Base-by-base conservation (phyloP, 2,329 filamentous ascomycete genomes). In the Leptodontidium sp. region DNA sequence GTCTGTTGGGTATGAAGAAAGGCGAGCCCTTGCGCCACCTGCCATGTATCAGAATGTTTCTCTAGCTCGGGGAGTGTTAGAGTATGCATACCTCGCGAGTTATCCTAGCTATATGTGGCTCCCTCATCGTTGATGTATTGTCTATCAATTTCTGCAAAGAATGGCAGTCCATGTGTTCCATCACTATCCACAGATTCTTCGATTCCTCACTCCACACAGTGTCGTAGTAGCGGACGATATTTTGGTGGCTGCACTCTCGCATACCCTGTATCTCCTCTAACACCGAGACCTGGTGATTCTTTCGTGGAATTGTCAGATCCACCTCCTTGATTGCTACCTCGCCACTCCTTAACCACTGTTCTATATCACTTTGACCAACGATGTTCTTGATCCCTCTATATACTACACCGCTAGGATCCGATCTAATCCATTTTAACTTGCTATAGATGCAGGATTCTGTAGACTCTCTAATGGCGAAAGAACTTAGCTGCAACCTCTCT, bases 241-340 rank as follows among this genome's bases (percentile, higher is more conserved):
- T 99, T 70, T 92, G 91, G 80, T 99, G 96, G 79, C 94, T 92
- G 84, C 93, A 97, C 83, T 98, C 96, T 84, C 98, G 98, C 96
- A 99, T 99, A 69, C 99, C 96, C 84, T 98, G 96, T 78, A 99
- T 99, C 79, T 99, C 96, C 80, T 99, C 99, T 64, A 99, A 96
- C 78, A 99, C 99, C 77, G 99, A 84, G 82, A 99, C 96, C 85
- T 99, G 38, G 38, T 40, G 11, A 4, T 40, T 99, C 68, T 95
- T 88, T 58, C 96, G 96, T 81, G 99, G 96, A 78, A 97, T 96
- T 62, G 94, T 93, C 66, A 99, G 88, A 82, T 99, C 96, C 96
- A 99, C 99, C 83, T 99, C 96, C 84, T 99, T 99, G 79, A 99
- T 99, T 50, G 96, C 96, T 71, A 99, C 96, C 79, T 98, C 93